Conservation (phyloP, 164 flowering plant species). For the Stephania cephalantha region DNA sequence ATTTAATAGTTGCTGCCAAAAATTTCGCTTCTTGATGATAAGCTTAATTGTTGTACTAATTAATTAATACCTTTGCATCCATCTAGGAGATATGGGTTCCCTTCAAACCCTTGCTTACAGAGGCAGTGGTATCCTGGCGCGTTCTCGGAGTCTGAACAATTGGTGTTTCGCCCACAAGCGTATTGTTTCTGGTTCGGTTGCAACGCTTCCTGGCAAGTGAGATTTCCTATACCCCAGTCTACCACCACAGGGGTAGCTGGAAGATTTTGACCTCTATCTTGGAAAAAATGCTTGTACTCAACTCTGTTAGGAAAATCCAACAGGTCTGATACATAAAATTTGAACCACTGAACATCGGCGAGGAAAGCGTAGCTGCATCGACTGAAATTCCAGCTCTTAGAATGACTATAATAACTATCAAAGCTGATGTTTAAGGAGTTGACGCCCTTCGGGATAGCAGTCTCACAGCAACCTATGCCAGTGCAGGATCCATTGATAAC, state of each 20-base stretch:
- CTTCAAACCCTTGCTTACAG: conserved; percentile 8
- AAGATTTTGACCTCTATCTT: too few species aligned
- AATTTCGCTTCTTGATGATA: too few species aligned
- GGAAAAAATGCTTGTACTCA: background rate
- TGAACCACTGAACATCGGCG: conserved; percentile 1
- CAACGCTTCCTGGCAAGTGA: background rate
- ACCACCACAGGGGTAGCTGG: background rate
- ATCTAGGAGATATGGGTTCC: conserved; percentile 9
- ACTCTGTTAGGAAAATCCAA: background rate
- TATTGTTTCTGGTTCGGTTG: background rate
- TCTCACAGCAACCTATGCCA: conserved; percentile 15
- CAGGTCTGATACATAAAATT: background rate
- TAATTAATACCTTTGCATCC: conserved; percentile 12
- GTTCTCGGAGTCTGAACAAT: conserved; percentile 4
- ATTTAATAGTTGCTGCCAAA: too few species aligned
- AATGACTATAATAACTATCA: background rate
- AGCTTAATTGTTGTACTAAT: too few species aligned
- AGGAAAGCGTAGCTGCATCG: conserved; percentile 6
- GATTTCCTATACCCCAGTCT: background rate
- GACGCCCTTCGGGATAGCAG: conserved; percentile 5
- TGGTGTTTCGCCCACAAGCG: conserved; percentile 3
- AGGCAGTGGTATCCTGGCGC: conserved; percentile 10
- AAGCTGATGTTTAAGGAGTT: background rate
- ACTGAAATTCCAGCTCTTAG: background rate
- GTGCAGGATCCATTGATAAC: conserved; percentile 4